Evolutionary conservation across 208 protist species (phyloP).

Genomic region (Leishmania amazonensis): DNA sequence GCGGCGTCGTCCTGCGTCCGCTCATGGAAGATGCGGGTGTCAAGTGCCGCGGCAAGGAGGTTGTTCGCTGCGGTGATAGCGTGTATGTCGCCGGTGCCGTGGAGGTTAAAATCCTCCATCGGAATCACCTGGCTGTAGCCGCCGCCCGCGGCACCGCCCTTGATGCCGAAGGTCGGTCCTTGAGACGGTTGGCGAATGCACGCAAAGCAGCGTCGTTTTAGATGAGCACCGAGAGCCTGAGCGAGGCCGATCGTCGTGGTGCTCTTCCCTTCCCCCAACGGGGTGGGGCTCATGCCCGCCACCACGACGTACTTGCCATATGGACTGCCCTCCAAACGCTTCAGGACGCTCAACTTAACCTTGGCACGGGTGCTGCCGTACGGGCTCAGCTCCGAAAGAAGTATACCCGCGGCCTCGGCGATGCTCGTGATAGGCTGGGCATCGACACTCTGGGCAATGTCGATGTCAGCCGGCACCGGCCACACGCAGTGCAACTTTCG

Average conservation of each 20-base stretch:
- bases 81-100: slow-evolving; percentile 99
- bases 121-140: slow-evolving; percentile 97
- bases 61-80: slow-evolving; percentile 98
- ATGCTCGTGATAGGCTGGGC: slow-evolving; percentile 80
- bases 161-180: slow-evolving; percentile 97
- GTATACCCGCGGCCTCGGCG: slow-evolving; percentile 80
- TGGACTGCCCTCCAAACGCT: slow-evolving; percentile 74
- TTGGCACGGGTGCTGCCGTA: slow-evolving; percentile 94
- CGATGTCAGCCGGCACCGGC: slow-evolving; percentile 95
- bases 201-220: slow-evolving; percentile 92
- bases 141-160: slow-evolving; percentile 97
- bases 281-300: slow-evolving; percentile 91
- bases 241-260: slow-evolving; percentile 97
- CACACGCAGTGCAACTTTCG: slow-evolving; percentile 53
- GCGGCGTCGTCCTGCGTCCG: slow-evolving; percentile 89
- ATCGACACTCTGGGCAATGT: slow-evolving; percentile 91
- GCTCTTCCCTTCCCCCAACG: slow-evolving; percentile 98
- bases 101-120: slow-evolving; percentile 99
- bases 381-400: slow-evolving; percentile 87
- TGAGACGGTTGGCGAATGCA: slow-evolving; percentile 98
- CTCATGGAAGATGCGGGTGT: slow-evolving; percentile 98
- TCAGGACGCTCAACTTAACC: slow-evolving; percentile 84
- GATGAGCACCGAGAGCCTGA: slow-evolving; percentile 97
- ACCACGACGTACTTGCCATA: slow-evolving; percentile 98
- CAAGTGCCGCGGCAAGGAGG: slow-evolving; percentile 96